phyloP scores from a whole-genome alignment of 2,329 filamentous ascomycete genomes.

The Exutisphaerella laricina region DNA sequence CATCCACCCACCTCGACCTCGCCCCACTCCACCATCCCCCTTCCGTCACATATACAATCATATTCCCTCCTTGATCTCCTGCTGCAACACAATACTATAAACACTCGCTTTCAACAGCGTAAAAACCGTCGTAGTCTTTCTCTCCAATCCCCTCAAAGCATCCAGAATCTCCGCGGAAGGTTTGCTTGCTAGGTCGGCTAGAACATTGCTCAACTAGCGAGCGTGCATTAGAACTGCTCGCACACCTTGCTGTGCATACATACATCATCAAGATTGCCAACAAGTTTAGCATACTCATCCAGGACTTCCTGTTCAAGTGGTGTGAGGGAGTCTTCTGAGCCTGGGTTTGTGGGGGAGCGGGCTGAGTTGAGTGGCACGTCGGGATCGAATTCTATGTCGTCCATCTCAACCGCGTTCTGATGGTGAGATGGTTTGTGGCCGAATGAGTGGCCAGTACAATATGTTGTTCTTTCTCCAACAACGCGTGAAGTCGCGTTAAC shows the following conservation, averaged over 20 bases:
- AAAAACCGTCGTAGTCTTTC: slow-evolving; percentile 92
- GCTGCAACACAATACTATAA: slow-evolving; percentile 96
- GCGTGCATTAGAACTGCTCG: too few species aligned
- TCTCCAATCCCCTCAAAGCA: slow-evolving; percentile 77
- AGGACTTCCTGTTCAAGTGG: slow-evolving; percentile 90
- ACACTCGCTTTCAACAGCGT: slow-evolving; percentile 96
- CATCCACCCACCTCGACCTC: neutral
- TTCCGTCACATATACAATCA: slow-evolving; percentile 40
- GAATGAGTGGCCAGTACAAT: too few species aligned
- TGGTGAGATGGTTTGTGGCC: too few species aligned
- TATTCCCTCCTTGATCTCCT: slow-evolving; percentile 89
- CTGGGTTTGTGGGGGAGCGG: slow-evolving; percentile 10
- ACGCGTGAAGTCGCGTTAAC: too few species aligned
- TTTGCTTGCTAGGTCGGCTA: slow-evolving; percentile 61
- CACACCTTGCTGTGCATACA: slow-evolving; percentile 17
- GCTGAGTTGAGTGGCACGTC: slow-evolving; percentile 3
- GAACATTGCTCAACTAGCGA: slow-evolving; percentile 53
- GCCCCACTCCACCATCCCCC: neutral
- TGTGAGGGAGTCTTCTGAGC: slow-evolving; percentile 43
- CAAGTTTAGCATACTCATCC: slow-evolving; percentile 83
- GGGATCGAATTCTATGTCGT: slow-evolving; percentile 6
- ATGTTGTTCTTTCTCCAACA: too few species aligned
- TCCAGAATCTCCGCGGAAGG: slow-evolving; percentile 71
- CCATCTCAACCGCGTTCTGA: neutral
- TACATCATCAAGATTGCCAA: slow-evolving; percentile 89